phyloP scores from a whole-genome alignment of 305 asterid species.

The Rubia peregrina region DNA sequence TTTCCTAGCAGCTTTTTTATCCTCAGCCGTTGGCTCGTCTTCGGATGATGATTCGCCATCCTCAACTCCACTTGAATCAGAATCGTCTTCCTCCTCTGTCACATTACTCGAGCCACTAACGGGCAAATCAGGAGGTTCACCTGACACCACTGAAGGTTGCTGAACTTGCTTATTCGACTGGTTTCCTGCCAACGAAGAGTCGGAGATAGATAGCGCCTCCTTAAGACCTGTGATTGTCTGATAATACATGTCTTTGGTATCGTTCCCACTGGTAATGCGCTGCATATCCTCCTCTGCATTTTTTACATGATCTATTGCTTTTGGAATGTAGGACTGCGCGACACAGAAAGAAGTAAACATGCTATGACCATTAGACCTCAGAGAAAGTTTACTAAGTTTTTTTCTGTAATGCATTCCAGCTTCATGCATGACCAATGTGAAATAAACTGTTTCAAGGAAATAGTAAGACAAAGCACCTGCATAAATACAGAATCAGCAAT shows the following conservation, averaged over 20 bases:
- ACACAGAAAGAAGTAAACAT: background rate
- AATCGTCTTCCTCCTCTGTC: slow-evolving; percentile 42
- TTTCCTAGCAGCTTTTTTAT: slow-evolving; percentile 68
- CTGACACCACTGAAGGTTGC: slow-evolving; percentile 12
- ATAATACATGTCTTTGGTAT: slow-evolving; percentile 70
- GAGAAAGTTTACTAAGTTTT: too few species aligned
- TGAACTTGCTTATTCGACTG: slow-evolving; percentile 21
- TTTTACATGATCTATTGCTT: slow-evolving; percentile 71
- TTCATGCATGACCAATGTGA: background rate
- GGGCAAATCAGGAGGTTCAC: slow-evolving; percentile 11
- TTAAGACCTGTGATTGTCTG: slow-evolving; percentile 86
- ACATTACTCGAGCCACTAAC: slow-evolving; percentile 32
- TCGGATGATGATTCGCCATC: slow-evolving; percentile 44
- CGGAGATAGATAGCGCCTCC: slow-evolving; percentile 46
- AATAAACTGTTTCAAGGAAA: background rate
- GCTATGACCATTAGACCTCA: background rate
- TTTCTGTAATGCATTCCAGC: too few species aligned
- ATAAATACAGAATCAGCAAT: slow-evolving; percentile 82
- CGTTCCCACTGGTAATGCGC: slow-evolving; percentile 64
- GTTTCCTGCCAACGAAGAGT: slow-evolving; percentile 32
- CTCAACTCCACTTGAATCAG: slow-evolving; percentile 32
- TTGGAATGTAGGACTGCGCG: slow-evolving; percentile 68
- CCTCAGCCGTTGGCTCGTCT: slow-evolving; percentile 35
- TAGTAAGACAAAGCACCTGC: slow-evolving; percentile 42
- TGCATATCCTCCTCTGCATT: slow-evolving; percentile 89